Base-by-base conservation (phyloP, 805 yeast species). In the Yarrowia yakushimensis region DNA sequence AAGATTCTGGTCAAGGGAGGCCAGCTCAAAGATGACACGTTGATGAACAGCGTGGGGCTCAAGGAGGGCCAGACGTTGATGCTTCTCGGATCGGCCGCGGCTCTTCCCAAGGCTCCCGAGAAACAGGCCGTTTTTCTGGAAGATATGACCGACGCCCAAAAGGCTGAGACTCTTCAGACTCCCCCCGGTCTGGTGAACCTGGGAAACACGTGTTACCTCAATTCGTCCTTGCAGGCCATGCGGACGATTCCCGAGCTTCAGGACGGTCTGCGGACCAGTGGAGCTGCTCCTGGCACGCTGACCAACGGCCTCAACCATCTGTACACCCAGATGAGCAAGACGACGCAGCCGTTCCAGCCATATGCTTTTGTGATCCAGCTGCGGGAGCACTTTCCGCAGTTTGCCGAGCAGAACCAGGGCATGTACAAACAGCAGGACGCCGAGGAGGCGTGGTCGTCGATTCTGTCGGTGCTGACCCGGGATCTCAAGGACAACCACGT, bases 371-470 rank as follows among this genome's bases (percentile, higher is more conserved):
- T 94, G 65, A 78, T 62, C 63, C 63, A 69, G 25, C 67, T 77
- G 55, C 84, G 97, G 72, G 76, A 79, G 52, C 76, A 78, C 17
- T 88, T 83, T 71, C 97, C 98, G 1, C 98, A 94, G 75, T 94
- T 94, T 74, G 88, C 87, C 43, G 97, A 93, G 72, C 74, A 70
- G 52, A 77, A 78, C 57, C 75, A 78, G 43, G 97, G 97, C 0
- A 76, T 81, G 63, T 88, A 82, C 71, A 91, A 90, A 74, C 99
- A 94, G 76, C 99, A 94, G 76, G 99, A 94, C 77, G 99, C 99
- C 0, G 99, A 94, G 76, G 99, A 94, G 73, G 88, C 93, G 17
- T 91, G 85, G 76, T 86, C 97, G 8, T 93, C 88, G 72, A 80
- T 94, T 57, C 75, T 92, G 66, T 76, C 78, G 34, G 75, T 80